Percentiles rank a stretch among this genome's conserved stretches.
Evolutionary conservation across 352 stramenopile genomes (phyloP).

Genomic region (Phytophthora multivora): DNA sequence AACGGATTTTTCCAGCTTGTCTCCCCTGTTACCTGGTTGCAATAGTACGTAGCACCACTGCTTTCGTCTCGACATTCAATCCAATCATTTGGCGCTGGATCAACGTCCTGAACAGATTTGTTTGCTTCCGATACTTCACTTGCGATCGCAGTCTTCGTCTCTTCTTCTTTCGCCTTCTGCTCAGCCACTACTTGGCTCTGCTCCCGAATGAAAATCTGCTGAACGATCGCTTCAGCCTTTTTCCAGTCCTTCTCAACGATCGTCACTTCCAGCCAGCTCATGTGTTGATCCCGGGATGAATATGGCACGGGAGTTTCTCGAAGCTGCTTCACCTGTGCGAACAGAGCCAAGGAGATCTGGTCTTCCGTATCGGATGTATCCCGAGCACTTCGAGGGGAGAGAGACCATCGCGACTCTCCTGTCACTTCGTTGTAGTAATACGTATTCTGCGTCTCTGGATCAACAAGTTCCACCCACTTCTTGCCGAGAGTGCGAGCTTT

Average conservation of each 20-base stretch:
- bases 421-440: constrained; percentile 94
- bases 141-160: neutral
- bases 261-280: constrained; percentile 71
- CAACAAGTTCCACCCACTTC: constrained; percentile 86
- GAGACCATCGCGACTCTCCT: constrained; percentile 85
- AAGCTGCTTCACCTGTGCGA: constrained; percentile 56
- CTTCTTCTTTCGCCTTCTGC: constrained; percentile 21
- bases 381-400: constrained; percentile 71
- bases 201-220: constrained; percentile 75
- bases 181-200: constrained; percentile 47
- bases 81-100: constrained; percentile 18
- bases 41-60: constrained; percentile 50
- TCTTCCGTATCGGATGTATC: constrained; percentile 52
- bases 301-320: constrained; percentile 57
- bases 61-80: constrained; percentile 37
- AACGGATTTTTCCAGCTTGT: constrained; percentile 45
- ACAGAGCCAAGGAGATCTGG: constrained; percentile 67
- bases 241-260: constrained; percentile 64
- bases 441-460: constrained; percentile 77
- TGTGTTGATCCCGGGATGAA: constrained; percentile 58
- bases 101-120: neutral
- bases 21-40: constrained; percentile 44
- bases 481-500: constrained; percentile 55
- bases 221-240: constrained; percentile 70
- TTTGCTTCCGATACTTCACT: neutral